phyloP scores from a whole-genome alignment of 768 basidiomycete genomes.

The Boletus rufocinnamomeus region DNA sequence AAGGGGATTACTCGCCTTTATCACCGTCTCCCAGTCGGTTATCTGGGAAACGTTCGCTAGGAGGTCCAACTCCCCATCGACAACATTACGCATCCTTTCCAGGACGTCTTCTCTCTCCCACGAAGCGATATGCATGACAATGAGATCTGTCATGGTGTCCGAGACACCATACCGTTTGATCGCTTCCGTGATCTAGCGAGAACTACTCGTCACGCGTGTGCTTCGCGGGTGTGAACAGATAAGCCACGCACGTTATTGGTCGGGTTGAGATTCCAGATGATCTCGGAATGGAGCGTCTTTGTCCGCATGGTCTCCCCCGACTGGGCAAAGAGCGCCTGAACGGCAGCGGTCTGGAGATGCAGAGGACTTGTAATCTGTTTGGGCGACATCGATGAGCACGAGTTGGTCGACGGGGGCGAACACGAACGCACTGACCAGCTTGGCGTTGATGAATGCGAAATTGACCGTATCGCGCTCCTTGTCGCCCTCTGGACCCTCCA shows the following conservation, averaged over 20 bases:
- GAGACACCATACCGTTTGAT: constrained; percentile 85
- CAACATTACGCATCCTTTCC: constrained; percentile 54
- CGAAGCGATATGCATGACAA: constrained; percentile 69
- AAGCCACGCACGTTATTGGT: constrained; percentile 69
- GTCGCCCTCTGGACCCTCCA: constrained; percentile 61
- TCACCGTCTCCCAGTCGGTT: constrained; percentile 73
- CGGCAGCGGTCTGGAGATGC: constrained; percentile 83
- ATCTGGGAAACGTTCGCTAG: constrained; percentile 45
- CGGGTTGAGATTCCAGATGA: constrained; percentile 85
- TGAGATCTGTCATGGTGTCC: constrained; percentile 57
- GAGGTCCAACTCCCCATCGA: constrained; percentile 57
- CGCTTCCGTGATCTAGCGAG: constrained; percentile 78
- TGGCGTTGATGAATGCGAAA: constrained; percentile 89
- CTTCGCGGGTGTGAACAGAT: background rate
- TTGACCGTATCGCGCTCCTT: constrained; percentile 75
- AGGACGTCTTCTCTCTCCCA: constrained; percentile 45
- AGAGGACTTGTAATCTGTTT: constrained; percentile 82
- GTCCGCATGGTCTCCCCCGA: constrained; percentile 65
- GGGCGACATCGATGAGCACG: constrained; percentile 7
- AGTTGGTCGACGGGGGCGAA: background rate
- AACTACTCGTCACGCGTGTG: background rate
- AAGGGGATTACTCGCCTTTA: constrained; percentile 56
- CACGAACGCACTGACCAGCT: constrained; percentile 56
- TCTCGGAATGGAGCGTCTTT: constrained; percentile 88
- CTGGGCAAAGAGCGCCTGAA: constrained; percentile 76